Conservation (phyloP, 768 basidiomycete genomes). For the Porpolomopsis calyptriformis region DNA sequence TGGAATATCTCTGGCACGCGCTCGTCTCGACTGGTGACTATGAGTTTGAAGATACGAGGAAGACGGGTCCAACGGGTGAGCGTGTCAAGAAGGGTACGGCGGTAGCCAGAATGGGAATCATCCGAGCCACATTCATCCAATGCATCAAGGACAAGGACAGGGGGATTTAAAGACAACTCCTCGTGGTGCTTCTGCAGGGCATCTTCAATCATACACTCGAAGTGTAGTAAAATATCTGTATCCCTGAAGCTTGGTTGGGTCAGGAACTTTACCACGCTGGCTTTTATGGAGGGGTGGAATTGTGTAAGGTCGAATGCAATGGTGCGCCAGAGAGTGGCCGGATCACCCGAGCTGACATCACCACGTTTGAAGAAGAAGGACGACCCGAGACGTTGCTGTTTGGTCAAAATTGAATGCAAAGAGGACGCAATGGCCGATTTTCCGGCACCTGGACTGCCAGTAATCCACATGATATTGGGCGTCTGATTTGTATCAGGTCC, state of each 20-base stretch:
- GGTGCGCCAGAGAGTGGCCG: conserved; percentile 14
- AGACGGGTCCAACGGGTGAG: conserved; percentile 3
- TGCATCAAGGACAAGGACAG: conserved; percentile 7
- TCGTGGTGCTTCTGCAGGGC: not conserved
- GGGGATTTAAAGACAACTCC: not conserved
- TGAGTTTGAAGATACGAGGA: not conserved
- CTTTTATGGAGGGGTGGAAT: not conserved
- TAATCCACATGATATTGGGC: conserved; percentile 20
- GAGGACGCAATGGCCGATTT: conserved; percentile 17
- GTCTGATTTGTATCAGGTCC: not conserved
- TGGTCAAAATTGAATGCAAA: conserved; percentile 8
- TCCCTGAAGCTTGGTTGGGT: not conserved
- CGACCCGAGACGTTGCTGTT: conserved; percentile 10
- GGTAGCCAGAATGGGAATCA: not conserved
- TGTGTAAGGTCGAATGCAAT: conserved; percentile 13
- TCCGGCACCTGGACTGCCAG: conserved; percentile 17
- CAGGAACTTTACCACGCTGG: not conserved
- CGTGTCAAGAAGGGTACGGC: not conserved
- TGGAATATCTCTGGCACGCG: conserved; percentile 2
- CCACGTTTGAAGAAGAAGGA: conserved; percentile 10
- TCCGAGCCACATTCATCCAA: conserved; percentile 8
- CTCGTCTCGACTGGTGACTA: conserved; percentile 3
- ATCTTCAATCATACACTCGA: conserved; percentile 1
- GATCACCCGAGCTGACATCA: conserved; percentile 4
- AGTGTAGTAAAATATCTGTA: not conserved